Conservation (phyloP, 768 basidiomycete species). For the Hysterangium stoloniferum region DNA sequence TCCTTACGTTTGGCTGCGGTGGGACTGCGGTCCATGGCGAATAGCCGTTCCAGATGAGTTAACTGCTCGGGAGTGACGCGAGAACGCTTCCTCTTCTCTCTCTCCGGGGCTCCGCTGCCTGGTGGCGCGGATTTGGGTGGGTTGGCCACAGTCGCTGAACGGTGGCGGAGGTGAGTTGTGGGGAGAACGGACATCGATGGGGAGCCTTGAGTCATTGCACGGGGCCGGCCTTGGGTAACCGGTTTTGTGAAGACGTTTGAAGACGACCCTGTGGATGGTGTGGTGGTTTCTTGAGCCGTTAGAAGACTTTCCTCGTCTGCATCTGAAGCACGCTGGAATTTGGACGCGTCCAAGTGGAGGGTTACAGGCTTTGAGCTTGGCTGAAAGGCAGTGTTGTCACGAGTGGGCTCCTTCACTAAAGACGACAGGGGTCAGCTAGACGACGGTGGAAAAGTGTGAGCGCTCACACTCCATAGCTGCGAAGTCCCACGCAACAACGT, state of each 20-base stretch:
- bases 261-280: constrained; percentile 1
- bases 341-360: not conserved
- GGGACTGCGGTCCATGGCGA: constrained; percentile 61
- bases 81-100: constrained; percentile 64
- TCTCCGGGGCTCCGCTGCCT: constrained; percentile 13
- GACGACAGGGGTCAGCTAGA: not conserved
- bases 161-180: constrained; percentile 1
- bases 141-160: constrained; percentile 9
- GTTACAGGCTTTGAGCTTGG: not conserved
- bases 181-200: constrained; percentile 18
- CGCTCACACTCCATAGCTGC: constrained; percentile 9
- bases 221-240: constrained; percentile 2
- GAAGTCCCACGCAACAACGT: constrained; percentile 9
- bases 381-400: not conserved
- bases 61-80: constrained; percentile 78
- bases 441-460: not conserved
- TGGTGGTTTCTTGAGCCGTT: not conserved
- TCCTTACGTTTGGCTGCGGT: constrained; percentile 64
- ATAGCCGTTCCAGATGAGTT: constrained; percentile 64
- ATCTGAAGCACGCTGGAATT: not conserved
- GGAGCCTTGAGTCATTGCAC: constrained; percentile 6
- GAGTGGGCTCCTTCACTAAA: not conserved
- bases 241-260: not conserved
- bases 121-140: constrained; percentile 3
- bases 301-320: not conserved